These are phyloP conservation scores for Alternaria gansuensis DNA, from an alignment of 2,329 filamentous ascomycete species.

Conservation along the genomic window DNA sequence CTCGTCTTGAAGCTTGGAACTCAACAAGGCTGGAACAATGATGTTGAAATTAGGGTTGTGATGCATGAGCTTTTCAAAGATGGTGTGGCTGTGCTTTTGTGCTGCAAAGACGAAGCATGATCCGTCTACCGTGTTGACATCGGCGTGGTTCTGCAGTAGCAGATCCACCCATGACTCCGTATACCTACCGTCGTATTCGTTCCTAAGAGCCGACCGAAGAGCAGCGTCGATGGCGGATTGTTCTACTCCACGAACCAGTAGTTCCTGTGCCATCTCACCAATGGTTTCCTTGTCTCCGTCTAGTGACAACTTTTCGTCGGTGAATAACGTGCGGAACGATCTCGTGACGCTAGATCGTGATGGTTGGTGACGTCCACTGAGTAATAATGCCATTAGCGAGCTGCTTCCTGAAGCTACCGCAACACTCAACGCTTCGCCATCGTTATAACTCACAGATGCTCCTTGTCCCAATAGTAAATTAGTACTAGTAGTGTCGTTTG, in stretches of 20 bases:
- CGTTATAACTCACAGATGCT: slow-evolving; percentile 59
- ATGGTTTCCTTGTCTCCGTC: slow-evolving; percentile 6
- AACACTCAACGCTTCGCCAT: slow-evolving; percentile 64
- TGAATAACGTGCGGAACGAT: slow-evolving; percentile 41
- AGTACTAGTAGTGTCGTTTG: slow-evolving; percentile 37
- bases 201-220: slow-evolving; percentile 33
- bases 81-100: slow-evolving; percentile 27
- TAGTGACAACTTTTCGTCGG: slow-evolving; percentile 19
- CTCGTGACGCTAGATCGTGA: slow-evolving; percentile 39
- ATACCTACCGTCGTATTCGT: slow-evolving; percentile 17
- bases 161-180: slow-evolving; percentile 32
- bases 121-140: slow-evolving; percentile 45
- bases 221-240: slow-evolving; percentile 42
- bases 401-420: slow-evolving; percentile 64
- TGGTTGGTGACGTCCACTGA: slow-evolving; percentile 51
- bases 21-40: slow-evolving; percentile 67
- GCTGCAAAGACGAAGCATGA: slow-evolving; percentile 46
- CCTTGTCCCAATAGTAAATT: slow-evolving; percentile 44
- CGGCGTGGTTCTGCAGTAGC: slow-evolving; percentile 39
- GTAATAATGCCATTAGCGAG: slow-evolving; percentile 61
- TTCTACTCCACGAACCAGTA: slow-evolving; percentile 43
- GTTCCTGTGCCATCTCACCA: slow-evolving; percentile 32
- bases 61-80: slow-evolving; percentile 41
- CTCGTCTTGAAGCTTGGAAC: slow-evolving; percentile 61
- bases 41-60: slow-evolving; percentile 62